phyloP scores from a whole-genome alignment of 805 yeast species.

The Zygoascus tannicola region DNA sequence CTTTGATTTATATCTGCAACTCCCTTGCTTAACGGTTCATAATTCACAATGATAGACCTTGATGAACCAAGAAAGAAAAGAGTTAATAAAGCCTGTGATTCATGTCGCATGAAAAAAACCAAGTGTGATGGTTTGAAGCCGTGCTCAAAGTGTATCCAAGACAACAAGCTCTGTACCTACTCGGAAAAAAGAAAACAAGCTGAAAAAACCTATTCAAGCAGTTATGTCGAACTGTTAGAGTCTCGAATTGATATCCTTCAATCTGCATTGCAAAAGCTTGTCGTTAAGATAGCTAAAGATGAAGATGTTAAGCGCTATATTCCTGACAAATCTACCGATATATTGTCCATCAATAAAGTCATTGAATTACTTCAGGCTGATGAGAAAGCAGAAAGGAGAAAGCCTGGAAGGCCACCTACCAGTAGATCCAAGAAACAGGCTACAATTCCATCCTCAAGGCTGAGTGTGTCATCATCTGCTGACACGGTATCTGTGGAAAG shows the following conservation, averaged over 20 bases:
- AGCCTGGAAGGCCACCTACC: not conserved
- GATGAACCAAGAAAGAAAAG: conserved; percentile 24
- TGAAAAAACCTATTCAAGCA: conserved; percentile 49
- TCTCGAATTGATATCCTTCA: conserved; percentile 46
- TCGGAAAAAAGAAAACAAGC: conserved; percentile 43
- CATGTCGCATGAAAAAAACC: conserved; percentile 29
- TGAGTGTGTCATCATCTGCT: not conserved
- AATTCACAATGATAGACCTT: not conserved
- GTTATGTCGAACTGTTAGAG: conserved; percentile 56
- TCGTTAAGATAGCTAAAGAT: conserved; percentile 14
- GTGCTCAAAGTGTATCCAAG: conserved; percentile 42
- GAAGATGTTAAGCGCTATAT: conserved; percentile 16
- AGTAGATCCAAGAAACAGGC: not conserved
- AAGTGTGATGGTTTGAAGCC: conserved; percentile 41
- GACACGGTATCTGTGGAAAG: not conserved
- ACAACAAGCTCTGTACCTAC: conserved; percentile 49
- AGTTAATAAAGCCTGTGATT: conserved; percentile 38
- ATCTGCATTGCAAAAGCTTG: conserved; percentile 37
- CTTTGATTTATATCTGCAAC: too few relatives aligned
- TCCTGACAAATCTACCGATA: conserved; percentile 12
- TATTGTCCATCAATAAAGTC: conserved; percentile 17
- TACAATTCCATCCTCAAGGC: not conserved
- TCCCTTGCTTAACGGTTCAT: too few relatives aligned
- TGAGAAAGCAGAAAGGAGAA: not conserved
- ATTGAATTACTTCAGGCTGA: conserved; percentile 15